A percentile compares a stretch with the other conserved stretches of the same genome.
These are phyloP conservation scores for Eremothecium sinecaudum DNA, from an alignment of 1,139 yeast species.

Conservation along the genomic window DNA sequence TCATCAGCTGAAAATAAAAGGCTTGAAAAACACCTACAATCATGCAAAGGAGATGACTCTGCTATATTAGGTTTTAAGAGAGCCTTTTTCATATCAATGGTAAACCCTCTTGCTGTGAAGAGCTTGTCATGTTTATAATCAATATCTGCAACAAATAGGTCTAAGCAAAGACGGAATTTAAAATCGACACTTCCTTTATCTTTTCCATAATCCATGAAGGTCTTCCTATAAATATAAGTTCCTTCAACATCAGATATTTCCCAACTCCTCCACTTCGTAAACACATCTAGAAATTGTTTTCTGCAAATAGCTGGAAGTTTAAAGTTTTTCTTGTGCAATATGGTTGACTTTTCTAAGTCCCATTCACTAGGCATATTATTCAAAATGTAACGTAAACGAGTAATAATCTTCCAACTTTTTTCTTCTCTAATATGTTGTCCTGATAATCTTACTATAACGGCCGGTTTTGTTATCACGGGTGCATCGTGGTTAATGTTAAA, in stretches of 20 bases:
- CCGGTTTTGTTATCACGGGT: conserved; percentile 80
- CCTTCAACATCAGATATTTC: conserved; percentile 56
- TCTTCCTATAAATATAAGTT: conserved; percentile 42
- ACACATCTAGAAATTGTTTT: conserved; percentile 46
- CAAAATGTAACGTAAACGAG: conserved; percentile 66
- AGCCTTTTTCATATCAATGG: neutral
- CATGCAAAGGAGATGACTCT: neutral
- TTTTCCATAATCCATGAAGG: conserved; percentile 21
- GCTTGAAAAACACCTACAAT: neutral
- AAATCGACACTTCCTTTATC: no score
- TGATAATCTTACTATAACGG: conserved; percentile 64
- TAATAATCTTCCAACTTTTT: conserved; percentile 80
- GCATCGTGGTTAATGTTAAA: conserved; percentile 72
- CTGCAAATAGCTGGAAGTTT: conserved; percentile 45
- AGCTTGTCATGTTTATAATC: neutral
- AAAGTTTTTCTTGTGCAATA: conserved; percentile 17
- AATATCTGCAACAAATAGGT: neutral
- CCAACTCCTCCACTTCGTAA: conserved; percentile 88
- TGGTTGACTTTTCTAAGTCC: conserved; percentile 29
- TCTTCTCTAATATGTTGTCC: conserved; percentile 66
- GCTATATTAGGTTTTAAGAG: neutral
- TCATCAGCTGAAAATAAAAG: conserved; percentile 13
- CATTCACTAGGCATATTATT: conserved; percentile 51
- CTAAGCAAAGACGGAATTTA: neutral
- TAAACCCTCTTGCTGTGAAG: neutral